Conservation (phyloP, 2,329 filamentous ascomycete species). For the Penicillium sp. region DNA sequence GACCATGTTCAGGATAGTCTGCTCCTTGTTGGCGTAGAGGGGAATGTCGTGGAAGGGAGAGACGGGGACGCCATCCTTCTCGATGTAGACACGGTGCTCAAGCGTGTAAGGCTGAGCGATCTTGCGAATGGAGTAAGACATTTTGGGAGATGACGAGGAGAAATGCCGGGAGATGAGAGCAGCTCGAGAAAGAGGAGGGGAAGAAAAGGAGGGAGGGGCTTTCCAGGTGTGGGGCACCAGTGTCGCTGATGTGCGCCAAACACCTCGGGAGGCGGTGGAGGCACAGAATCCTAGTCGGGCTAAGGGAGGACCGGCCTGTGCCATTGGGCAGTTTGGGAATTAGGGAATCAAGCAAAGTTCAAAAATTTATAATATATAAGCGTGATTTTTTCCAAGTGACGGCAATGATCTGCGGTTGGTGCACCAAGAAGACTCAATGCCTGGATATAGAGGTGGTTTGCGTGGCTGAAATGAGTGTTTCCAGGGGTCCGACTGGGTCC, state of each 20-base stretch:
- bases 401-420: constrained; percentile 1
- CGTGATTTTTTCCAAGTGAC: neutral
- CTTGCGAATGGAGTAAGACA: constrained; percentile 76
- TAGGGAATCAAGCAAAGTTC: neutral
- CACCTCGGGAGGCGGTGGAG: constrained; percentile 37
- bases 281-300: constrained; percentile 30
- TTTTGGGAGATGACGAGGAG: constrained; percentile 40
- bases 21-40: constrained; percentile 93
- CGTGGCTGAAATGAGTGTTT: neutral
- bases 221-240: constrained; percentile 44
- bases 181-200: constrained; percentile 34
- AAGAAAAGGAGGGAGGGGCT: constrained; percentile 32
- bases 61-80: constrained; percentile 92
- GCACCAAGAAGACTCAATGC: neutral
- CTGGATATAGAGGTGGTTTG: neutral
- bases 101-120: constrained; percentile 86
- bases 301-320: constrained; percentile 29
- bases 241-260: constrained; percentile 38
- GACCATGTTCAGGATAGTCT: constrained; percentile 97
- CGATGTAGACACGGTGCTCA: constrained; percentile 95
- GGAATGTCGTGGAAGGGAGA: constrained; percentile 99
- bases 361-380: neutral
- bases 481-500: constrained; percentile 1
- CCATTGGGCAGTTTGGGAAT: constrained; percentile 18
- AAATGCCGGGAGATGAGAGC: constrained; percentile 51